phyloP scores from a whole-genome alignment of 495 filamentous ascomycete genomes.

The Usnea hakonensis region DNA sequence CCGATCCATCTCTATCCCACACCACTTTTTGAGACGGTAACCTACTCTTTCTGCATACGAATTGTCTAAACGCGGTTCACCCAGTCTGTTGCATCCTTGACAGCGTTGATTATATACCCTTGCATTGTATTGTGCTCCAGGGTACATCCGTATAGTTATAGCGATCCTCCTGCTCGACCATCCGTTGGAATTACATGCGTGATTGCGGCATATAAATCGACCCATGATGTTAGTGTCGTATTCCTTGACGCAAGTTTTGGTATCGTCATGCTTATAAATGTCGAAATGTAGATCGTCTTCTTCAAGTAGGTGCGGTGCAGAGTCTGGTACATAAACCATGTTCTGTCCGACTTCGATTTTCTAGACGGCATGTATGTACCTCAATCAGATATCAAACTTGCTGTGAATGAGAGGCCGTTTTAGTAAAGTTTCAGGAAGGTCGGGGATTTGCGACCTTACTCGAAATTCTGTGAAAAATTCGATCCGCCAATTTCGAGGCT shows the following conservation, averaged over 20 bases:
- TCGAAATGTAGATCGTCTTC: constrained; percentile 28
- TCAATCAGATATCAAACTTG: constrained; percentile 4
- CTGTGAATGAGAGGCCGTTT: constrained; percentile 1
- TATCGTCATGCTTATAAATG: constrained; percentile 25
- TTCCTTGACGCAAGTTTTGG: constrained; percentile 16
- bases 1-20: constrained; percentile 34
- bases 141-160: constrained; percentile 40
- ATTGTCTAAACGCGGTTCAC: constrained; percentile 32
- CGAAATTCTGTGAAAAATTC: constrained; percentile 1
- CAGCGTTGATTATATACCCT: constrained; percentile 43
- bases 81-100: constrained; percentile 28
- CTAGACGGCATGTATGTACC: constrained; percentile 10
- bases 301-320: constrained; percentile 32
- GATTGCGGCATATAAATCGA: constrained; percentile 26
- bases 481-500: not conserved
- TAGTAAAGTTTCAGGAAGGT: not conserved
- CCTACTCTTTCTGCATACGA: constrained; percentile 44
- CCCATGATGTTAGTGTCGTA: constrained; percentile 31
- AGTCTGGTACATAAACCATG: constrained; percentile 36
- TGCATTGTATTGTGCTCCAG: constrained; percentile 35
- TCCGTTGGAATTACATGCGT: constrained; percentile 20
- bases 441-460: not conserved
- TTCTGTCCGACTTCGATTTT: constrained; percentile 13
- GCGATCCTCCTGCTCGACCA: constrained; percentile 41
- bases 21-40: constrained; percentile 45